phyloP scores from a whole-genome alignment of 2,329 filamentous ascomycete genomes.

The Cladosporium sp. region DNA sequence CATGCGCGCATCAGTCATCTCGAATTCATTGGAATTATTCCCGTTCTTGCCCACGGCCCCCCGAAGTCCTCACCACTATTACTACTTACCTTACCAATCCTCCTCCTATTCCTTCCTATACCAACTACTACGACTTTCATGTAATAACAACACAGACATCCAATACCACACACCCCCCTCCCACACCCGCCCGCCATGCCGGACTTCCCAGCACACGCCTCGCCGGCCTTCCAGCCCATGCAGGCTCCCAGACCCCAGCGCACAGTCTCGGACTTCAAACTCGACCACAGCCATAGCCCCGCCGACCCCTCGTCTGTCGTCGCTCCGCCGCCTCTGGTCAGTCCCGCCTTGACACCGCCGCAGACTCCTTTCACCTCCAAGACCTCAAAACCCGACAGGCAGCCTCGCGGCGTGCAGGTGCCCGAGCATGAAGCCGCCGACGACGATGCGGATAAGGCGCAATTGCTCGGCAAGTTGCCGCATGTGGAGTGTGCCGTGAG shows the following conservation, averaged over 20 bases:
- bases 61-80: neutral
- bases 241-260: constrained; percentile 45
- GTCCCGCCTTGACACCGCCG: constrained; percentile 41
- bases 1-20: constrained; percentile 8
- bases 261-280: constrained; percentile 36
- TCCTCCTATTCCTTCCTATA: neutral
- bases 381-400: constrained; percentile 30
- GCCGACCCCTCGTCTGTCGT: constrained; percentile 20
- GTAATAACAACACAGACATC: too few relatives aligned
- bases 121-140: too few relatives aligned
- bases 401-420: constrained; percentile 41
- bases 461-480: constrained; percentile 69
- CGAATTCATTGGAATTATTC: constrained; percentile 1
- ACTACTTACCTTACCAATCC: too few relatives aligned
- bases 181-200: constrained; percentile 41
- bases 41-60: neutral
- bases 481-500: constrained; percentile 90
- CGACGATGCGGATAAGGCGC: constrained; percentile 46
- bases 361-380: constrained; percentile 22
- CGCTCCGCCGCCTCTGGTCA: constrained; percentile 43
- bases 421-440: constrained; percentile 17
- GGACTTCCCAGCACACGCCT: constrained; percentile 47
- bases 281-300: constrained; percentile 25
- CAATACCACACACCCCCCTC: too few relatives aligned
- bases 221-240: constrained; percentile 50